Percentiles rank a stretch among this genome's conserved stretches.
These are phyloP conservation scores for Pleurotus eryngii DNA, from an alignment of 768 basidiomycete genomes.

Conservation along the genomic window DNA sequence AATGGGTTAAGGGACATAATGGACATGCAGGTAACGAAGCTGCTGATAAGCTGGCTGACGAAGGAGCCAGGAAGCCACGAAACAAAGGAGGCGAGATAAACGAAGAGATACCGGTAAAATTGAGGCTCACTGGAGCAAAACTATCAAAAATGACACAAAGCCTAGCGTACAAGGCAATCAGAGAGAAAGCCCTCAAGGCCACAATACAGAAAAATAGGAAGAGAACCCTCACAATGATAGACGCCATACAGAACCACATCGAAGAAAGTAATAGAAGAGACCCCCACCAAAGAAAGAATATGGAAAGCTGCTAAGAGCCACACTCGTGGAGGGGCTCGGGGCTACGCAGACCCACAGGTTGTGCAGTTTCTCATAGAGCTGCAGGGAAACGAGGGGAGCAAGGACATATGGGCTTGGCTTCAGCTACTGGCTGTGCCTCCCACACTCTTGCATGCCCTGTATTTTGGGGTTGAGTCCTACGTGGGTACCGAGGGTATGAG, in stretches of 20 bases:
- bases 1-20: slow-evolving; percentile 24
- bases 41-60: slow-evolving; percentile 16
- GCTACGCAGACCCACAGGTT: too few species aligned
- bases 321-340: too few species aligned
- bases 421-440: too few species aligned
- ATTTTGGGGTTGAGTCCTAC: too few species aligned
- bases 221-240: background rate
- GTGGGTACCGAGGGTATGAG: too few species aligned
- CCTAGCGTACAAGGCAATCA: slow-evolving; percentile 11
- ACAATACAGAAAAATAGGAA: background rate
- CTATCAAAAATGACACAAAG: slow-evolving; percentile 15
- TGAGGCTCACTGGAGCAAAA: slow-evolving; percentile 11
- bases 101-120: background rate
- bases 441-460: too few species aligned
- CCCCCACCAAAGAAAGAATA: slow-evolving; percentile 3
- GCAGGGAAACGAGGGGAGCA: too few species aligned
- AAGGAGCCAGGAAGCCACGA: slow-evolving; percentile 10
- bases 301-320: too few species aligned
- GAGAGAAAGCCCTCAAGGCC: background rate
- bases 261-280: background rate
- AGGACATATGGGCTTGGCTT: too few species aligned
- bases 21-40: slow-evolving; percentile 17
- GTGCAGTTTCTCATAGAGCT: too few species aligned
- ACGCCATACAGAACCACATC: background rate
- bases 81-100: slow-evolving; percentile 2